Base-by-base conservation (phyloP, 2,329 filamentous ascomycete genomes). In the Colletotrichum higginsianum region DNA sequence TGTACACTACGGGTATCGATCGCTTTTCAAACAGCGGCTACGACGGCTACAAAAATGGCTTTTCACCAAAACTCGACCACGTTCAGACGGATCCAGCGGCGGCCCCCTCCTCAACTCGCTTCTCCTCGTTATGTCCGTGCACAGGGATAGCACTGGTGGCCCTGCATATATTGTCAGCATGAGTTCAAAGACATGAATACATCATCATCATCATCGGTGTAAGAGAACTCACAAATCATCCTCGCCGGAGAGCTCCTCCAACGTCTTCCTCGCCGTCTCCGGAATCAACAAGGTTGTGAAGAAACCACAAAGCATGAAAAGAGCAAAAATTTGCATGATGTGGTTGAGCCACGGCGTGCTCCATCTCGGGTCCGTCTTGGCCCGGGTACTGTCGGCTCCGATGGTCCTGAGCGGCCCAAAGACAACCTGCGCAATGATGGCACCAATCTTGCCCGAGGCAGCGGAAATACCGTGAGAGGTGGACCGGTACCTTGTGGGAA, bases 401-500 rank as follows among this genome's bases (percentile, higher is more conserved):
- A 70, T 81, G 81, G 61, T 78, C 73, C 77, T 86, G 86, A 38
- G 82, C 79, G 26, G 78, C 57, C 83, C 86, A 75, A 85, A 87
- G 0, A 87, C 85, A 40, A 88, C 80, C 23, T 87, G 76, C 18
- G 86, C 86, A 5, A 87, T 78, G 57, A 91, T 85, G 71, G 86
- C 87, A 30, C 88, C 89, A 2, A 89, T 78, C 76, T 91, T 91
- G 16, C 89, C 89, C 0, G 86, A 85, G 0, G 89, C 89, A 0
- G 89, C 89, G 0, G 89, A 89, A 62, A 91, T 88, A 21, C 89
- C 89, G 75, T 91, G 89, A 67, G 88, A 91, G 0, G 89, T 89
- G 58, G 86, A 89, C 53, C 90, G 86, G 75, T 91, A 91, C 72
- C 86, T 85, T 2, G 90, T 92, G 0, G 89, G 89, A 78, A 92